phyloP scores from a whole-genome alignment of 352 stramenopile genomes.

The Phytophthora citrophthora region DNA sequence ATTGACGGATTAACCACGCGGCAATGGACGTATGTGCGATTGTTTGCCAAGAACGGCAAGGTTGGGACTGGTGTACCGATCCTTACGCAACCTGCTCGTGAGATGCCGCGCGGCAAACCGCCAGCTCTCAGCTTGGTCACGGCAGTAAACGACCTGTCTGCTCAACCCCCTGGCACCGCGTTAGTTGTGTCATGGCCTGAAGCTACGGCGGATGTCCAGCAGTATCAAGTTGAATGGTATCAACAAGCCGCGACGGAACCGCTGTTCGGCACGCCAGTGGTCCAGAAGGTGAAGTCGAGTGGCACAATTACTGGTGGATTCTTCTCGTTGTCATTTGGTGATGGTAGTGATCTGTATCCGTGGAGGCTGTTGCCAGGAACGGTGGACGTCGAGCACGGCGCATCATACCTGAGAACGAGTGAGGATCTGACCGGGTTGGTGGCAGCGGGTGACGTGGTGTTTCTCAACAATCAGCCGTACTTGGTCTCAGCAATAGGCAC shows the following conservation, averaged over 20 bases:
- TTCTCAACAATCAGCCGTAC: slow-evolving; percentile 77
- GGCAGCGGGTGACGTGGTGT: slow-evolving; percentile 80
- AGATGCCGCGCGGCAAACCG: slow-evolving; percentile 77
- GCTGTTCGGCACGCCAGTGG: slow-evolving; percentile 59
- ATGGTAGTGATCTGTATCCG: slow-evolving; percentile 36
- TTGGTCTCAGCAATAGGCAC: slow-evolving; percentile 69
- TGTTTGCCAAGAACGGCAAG: slow-evolving; percentile 75
- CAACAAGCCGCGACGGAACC: slow-evolving; percentile 55
- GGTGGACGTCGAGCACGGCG: slow-evolving; percentile 56
- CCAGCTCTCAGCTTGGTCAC: slow-evolving; percentile 36
- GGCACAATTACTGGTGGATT: slow-evolving; percentile 54
- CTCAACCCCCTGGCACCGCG: slow-evolving; percentile 45
- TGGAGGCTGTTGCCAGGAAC: slow-evolving; percentile 57
- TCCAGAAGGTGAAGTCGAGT: slow-evolving; percentile 64
- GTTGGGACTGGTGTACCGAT: slow-evolving; percentile 51
- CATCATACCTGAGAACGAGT: slow-evolving; percentile 79
- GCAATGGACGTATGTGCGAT: slow-evolving; percentile 65
- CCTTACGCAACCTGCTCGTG: slow-evolving; percentile 49
- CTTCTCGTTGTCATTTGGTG: slow-evolving; percentile 74
- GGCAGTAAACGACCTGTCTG: slow-evolving; percentile 41
- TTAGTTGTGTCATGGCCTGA: slow-evolving; percentile 65
- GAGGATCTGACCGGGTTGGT: slow-evolving; percentile 90
- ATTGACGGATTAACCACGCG: slow-evolving; percentile 59
- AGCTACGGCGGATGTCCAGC: slow-evolving; percentile 27
- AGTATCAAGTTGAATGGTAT: slow-evolving; percentile 81